A percentile compares a stretch with the other conserved stretches of the same genome.
Conservation (phyloP, 768 basidiomycete species). For the Arthromyces matolae region DNA sequence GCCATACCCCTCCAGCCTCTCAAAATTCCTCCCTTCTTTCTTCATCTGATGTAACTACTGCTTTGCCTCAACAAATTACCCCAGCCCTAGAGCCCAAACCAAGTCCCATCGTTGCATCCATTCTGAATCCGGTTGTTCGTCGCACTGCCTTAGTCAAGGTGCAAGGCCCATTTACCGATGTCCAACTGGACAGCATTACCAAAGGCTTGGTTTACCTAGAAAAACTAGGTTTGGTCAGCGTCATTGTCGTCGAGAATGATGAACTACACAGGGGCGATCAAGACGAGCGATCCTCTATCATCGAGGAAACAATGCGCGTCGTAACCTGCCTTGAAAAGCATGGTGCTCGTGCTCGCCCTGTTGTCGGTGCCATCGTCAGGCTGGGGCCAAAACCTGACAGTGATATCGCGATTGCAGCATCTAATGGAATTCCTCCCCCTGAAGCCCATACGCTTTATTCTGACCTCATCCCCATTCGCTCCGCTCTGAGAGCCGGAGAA, state of each 20-base stretch:
- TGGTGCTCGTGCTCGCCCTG: constrained; percentile 83
- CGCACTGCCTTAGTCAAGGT: constrained; percentile 95
- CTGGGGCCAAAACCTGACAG: constrained; percentile 75
- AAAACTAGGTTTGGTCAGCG: constrained; percentile 91
- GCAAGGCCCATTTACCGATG: constrained; percentile 92
- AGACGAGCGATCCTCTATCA: constrained; percentile 60
- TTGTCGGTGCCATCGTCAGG: constrained; percentile 82
- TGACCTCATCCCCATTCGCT: constrained; percentile 81
- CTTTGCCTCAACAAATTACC: constrained; percentile 30
- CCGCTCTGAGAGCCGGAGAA: constrained; percentile 88
- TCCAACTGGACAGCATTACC: constrained; percentile 90
- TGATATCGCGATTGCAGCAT: constrained; percentile 28
- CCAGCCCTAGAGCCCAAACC: constrained; percentile 37
- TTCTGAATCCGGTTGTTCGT: constrained; percentile 77
- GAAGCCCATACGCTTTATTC: constrained; percentile 78
- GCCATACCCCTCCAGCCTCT: constrained; percentile 26
- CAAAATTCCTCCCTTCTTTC: constrained; percentile 23
- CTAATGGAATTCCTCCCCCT: constrained; percentile 41
- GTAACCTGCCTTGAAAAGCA: constrained; percentile 79
- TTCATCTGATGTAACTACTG: constrained; percentile 23
- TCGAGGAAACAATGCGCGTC: constrained; percentile 83
- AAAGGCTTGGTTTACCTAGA: constrained; percentile 93
- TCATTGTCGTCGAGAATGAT: constrained; percentile 93
- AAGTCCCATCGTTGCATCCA: constrained; percentile 62
- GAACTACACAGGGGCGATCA: constrained; percentile 62